A percentile compares a stretch with the other conserved stretches of the same genome.
Conservation (phyloP, 1,284 basidiomycete genomes). For the Sporisorium reilianum region DNA sequence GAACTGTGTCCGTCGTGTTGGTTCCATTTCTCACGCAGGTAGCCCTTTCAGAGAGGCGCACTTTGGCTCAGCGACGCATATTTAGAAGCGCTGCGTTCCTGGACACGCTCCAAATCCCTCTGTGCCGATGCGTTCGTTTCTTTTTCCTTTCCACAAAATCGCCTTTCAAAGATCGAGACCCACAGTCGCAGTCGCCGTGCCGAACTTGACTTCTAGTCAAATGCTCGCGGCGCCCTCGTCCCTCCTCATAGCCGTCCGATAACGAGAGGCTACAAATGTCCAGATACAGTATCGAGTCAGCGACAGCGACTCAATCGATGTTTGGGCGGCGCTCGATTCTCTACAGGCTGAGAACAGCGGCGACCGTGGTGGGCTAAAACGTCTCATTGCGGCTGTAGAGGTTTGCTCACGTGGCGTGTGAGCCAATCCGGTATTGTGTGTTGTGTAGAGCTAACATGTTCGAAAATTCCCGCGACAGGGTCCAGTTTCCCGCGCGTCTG, state of each 20-base stretch:
- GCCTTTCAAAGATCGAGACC: conserved; percentile 7
- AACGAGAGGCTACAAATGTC: too few relatives aligned
- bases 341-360: too few relatives aligned
- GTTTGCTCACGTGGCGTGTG: conserved; percentile 3
- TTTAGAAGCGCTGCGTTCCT: not conserved
- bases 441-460: not conserved
- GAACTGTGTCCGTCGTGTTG: too few relatives aligned
- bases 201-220: not conserved
- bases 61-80: not conserved
- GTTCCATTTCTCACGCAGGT: conserved; percentile 4
- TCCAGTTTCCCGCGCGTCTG: not conserved
- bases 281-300: too few relatives aligned
- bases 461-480: not conserved
- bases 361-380: too few relatives aligned
- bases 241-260: too few relatives aligned
- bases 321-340: too few relatives aligned
- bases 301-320: too few relatives aligned
- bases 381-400: too few relatives aligned
- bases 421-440: not conserved
- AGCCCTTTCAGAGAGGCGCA: not conserved
- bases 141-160: too few relatives aligned
- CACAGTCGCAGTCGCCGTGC: not conserved
- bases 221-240: too few relatives aligned
- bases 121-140: conserved; percentile 2
- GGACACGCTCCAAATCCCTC: not conserved